Percentiles rank a stretch among this genome's conserved stretches.
Evolutionary conservation across 2,329 filamentous ascomycete species (phyloP).

Genomic region (Colletotrichum musicola): DNA sequence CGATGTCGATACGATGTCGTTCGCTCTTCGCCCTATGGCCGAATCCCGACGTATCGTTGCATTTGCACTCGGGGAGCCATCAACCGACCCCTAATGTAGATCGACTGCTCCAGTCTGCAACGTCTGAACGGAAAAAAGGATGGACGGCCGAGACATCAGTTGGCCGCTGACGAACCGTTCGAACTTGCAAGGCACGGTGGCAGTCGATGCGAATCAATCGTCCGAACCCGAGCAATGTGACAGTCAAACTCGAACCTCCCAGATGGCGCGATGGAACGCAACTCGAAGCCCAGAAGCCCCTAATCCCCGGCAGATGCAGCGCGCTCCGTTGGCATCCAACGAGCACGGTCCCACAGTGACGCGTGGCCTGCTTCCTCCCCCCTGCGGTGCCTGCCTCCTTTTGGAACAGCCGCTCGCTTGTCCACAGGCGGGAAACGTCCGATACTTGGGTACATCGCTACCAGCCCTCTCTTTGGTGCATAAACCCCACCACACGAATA

Average conservation of each 20-base stretch:
- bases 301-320: slow-evolving; percentile 1
- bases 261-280: slow-evolving; percentile 1
- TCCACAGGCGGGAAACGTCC: slow-evolving; percentile 1
- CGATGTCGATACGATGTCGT: not conserved
- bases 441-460: not conserved
- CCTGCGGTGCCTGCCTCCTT: slow-evolving; percentile 16
- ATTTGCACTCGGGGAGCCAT: not conserved
- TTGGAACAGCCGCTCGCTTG: slow-evolving; percentile 8
- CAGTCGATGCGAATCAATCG: slow-evolving; percentile 14
- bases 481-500: not conserved
- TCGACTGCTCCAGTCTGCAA: slow-evolving; percentile 18
- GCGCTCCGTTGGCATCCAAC: slow-evolving; percentile 19
- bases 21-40: too few relatives aligned
- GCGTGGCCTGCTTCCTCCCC: slow-evolving; percentile 30
- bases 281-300: slow-evolving; percentile 10
- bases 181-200: too few relatives aligned
- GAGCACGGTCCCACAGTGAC: slow-evolving; percentile 23
- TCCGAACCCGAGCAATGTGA: slow-evolving; percentile 16
- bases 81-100: slow-evolving; percentile 5
- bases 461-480: slow-evolving; percentile 9
- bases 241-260: not conserved
- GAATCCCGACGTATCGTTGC: not conserved
- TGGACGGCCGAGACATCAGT: slow-evolving; percentile 18
- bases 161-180: slow-evolving; percentile 16
- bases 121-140: slow-evolving; percentile 13